These are phyloP conservation scores for Syzygium aqueum DNA, from an alignment of 345 rosid species.

Conservation along the genomic window DNA sequence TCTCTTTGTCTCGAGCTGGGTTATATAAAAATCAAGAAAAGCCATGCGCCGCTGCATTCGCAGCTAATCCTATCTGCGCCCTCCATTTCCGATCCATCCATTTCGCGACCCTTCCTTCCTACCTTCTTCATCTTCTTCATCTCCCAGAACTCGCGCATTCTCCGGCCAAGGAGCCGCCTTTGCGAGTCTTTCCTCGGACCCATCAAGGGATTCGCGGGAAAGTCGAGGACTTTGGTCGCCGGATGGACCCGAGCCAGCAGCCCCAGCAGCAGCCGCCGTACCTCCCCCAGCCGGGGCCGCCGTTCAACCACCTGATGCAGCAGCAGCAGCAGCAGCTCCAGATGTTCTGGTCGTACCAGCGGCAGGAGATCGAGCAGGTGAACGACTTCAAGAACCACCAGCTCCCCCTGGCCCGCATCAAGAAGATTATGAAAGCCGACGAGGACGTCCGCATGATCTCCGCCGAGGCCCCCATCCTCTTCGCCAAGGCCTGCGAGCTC, in stretches of 20 bases:
- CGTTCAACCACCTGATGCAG: constrained; percentile 74
- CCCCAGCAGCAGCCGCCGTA: constrained; percentile 49
- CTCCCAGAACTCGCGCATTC: background rate
- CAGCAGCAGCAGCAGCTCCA: constrained; percentile 90
- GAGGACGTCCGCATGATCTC: constrained; percentile 99
- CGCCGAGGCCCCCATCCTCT: constrained; percentile 88
- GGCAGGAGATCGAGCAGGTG: constrained; percentile 85
- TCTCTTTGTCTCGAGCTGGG: background rate
- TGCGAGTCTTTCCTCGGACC: background rate
- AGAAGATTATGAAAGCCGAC: constrained; percentile 98
- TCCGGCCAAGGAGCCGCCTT: background rate
- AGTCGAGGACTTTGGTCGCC: constrained; percentile 12
- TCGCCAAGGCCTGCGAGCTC: constrained; percentile 93
- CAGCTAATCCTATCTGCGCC: background rate
- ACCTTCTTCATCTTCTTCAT: background rate
- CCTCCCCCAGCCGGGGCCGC: constrained; percentile 31
- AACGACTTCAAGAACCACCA: constrained; percentile 97
- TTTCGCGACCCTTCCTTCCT: background rate
- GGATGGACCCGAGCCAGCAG: constrained; percentile 12
- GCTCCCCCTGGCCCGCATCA: constrained; percentile 89
- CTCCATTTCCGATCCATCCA: background rate
- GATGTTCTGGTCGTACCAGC: constrained; percentile 85
- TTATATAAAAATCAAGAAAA: background rate
- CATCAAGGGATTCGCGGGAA: background rate
- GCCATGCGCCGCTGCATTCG: background rate